These are phyloP conservation scores for Ascosphaera acerosa DNA, from an alignment of 2,329 filamentous ascomycete species.

Conservation along the genomic window DNA sequence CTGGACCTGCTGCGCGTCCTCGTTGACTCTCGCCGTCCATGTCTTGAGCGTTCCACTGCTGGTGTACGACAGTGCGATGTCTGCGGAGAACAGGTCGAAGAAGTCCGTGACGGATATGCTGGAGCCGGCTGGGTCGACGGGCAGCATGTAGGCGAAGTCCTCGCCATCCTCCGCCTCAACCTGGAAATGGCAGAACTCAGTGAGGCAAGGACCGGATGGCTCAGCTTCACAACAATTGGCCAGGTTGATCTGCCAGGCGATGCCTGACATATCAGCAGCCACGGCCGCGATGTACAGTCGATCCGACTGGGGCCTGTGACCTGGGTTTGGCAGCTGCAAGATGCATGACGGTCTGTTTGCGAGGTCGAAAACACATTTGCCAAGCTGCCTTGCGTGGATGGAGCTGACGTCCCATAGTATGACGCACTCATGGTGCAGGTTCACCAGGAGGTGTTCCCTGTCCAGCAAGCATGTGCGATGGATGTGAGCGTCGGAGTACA, in stretches of 20 bases:
- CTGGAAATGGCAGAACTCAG: constrained; percentile 45
- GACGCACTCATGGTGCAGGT: constrained; percentile 44
- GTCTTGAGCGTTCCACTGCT: constrained; percentile 48
- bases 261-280: constrained; percentile 48
- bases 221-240: constrained; percentile 3
- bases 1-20: constrained; percentile 34
- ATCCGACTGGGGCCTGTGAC: constrained; percentile 27
- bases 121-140: constrained; percentile 66
- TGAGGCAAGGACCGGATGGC: constrained; percentile 21
- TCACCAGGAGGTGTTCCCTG: constrained; percentile 57
- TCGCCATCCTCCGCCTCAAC: constrained; percentile 25
- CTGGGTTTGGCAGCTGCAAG: constrained; percentile 38
- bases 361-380: constrained; percentile 31
- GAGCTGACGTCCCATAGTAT: constrained; percentile 56
- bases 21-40: constrained; percentile 57
- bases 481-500: constrained; percentile 44
- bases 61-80: constrained; percentile 70
- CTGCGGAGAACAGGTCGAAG: constrained; percentile 62
- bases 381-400: constrained; percentile 32
- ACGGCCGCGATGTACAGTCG: constrained; percentile 50
- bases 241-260: constrained; percentile 55
- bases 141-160: constrained; percentile 36
- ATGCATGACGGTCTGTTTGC: constrained; percentile 55
- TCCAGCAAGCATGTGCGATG: constrained; percentile 56
- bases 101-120: constrained; percentile 47